phyloP scores from a whole-genome alignment of 1,139 yeast genomes.

The Yamadazyma siamensis region DNA sequence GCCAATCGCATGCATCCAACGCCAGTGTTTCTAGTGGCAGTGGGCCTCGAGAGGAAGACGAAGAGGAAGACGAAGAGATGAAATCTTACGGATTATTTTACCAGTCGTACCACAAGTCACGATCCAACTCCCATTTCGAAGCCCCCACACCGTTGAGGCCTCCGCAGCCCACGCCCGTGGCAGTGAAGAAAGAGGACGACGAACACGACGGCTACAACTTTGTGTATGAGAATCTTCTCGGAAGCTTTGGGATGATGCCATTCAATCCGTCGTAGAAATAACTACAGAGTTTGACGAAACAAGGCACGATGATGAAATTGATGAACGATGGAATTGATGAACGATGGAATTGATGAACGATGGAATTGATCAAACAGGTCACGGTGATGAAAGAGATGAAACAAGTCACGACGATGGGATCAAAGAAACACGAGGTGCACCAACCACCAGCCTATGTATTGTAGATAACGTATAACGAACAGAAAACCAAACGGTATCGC shows the following conservation, averaged over 20 bases:
- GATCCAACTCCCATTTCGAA: constrained; percentile 9
- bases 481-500: too few relatives aligned
- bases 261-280: constrained; percentile 12
- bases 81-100: constrained; percentile 8
- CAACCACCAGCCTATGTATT: too few relatives aligned
- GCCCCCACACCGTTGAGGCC: constrained; percentile 5
- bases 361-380: too few relatives aligned
- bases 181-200: constrained; percentile 1
- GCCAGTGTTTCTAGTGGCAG: not conserved
- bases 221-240: constrained; percentile 15
- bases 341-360: too few relatives aligned
- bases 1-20: too few relatives aligned
- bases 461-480: too few relatives aligned
- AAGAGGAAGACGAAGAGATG: constrained; percentile 8
- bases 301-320: constrained; percentile 1
- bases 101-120: constrained; percentile 7
- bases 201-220: constrained; percentile 12
- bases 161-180: not conserved
- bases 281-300: not conserved
- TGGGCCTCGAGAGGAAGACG: constrained; percentile 5
- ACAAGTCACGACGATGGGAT: too few relatives aligned
- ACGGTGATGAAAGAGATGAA: too few relatives aligned
- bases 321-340: constrained; percentile 1
- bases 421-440: too few relatives aligned
- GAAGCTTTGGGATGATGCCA: constrained; percentile 17